Evolutionary conservation across 2,329 filamentous ascomycete species (phyloP).

Genomic region (Coniochaeta sp.): DNA sequence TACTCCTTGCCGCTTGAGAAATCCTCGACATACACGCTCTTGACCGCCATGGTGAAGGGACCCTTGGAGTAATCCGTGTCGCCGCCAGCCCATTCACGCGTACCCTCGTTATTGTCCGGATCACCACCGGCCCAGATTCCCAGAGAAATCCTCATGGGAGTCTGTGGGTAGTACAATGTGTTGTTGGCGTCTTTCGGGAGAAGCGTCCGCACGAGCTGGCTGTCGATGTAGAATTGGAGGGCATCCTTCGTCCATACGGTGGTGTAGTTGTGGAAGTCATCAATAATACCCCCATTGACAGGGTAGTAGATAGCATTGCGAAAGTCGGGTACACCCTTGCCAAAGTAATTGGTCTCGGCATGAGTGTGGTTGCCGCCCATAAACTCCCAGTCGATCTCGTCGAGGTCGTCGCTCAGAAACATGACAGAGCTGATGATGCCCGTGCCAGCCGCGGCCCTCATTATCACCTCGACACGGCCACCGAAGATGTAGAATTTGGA

Average conservation of each 20-base stretch:
- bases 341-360: conserved; percentile 71
- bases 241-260: conserved; percentile 62
- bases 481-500: conserved; percentile 83
- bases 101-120: conserved; percentile 48
- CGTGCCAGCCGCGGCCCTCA: conserved; percentile 67
- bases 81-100: conserved; percentile 65
- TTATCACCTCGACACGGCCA: conserved; percentile 67
- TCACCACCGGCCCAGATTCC: conserved; percentile 62
- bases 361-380: conserved; percentile 58
- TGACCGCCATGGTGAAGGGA: conserved; percentile 70
- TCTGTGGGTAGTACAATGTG: conserved; percentile 64
- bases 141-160: conserved; percentile 63
- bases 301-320: conserved; percentile 56
- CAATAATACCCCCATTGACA: conserved; percentile 45
- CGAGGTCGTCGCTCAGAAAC: conserved; percentile 73
- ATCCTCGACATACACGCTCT: conserved; percentile 49
- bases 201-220: conserved; percentile 56
- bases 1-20: conserved; percentile 60
- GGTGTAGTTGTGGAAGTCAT: conserved; percentile 70
- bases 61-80: conserved; percentile 56
- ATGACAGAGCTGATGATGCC: conserved; percentile 81
- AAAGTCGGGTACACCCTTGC: conserved; percentile 61
- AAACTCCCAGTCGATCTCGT: conserved; percentile 86
- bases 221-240: conserved; percentile 66
- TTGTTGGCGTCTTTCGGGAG: conserved; percentile 52